Conservation (phyloP, 257 asterid species). For the Perilla frutescens region DNA sequence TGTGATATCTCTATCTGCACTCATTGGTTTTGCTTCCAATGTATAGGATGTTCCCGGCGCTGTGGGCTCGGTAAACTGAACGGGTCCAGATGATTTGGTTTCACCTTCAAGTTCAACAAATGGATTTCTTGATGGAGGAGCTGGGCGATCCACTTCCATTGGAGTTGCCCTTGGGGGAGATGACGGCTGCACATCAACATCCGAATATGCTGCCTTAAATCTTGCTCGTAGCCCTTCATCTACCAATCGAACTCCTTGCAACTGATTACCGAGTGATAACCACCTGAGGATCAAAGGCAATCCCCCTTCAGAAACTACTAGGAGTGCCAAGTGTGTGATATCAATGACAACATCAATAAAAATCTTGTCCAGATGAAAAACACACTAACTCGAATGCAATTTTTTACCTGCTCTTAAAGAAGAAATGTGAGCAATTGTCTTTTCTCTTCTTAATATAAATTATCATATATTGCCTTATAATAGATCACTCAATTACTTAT, state of each 20-base stretch:
- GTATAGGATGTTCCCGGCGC: slow-evolving; percentile 34
- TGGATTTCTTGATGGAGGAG: slow-evolving; percentile 50
- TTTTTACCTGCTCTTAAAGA: too few relatives aligned
- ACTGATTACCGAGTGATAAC: slow-evolving; percentile 93
- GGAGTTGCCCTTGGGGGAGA: slow-evolving; percentile 84
- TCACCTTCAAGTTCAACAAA: slow-evolving; percentile 51
- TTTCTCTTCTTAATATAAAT: too few relatives aligned
- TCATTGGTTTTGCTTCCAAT: slow-evolving; percentile 47
- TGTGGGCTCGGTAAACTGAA: slow-evolving; percentile 42
- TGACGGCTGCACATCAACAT: slow-evolving; percentile 92
- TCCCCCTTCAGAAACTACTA: slow-evolving; percentile 11
- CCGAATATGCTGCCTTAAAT: slow-evolving; percentile 94
- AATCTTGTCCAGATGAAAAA: neutral
- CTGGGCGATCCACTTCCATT: slow-evolving; percentile 69
- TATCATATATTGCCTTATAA: too few relatives aligned
- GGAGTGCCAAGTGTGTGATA: neutral
- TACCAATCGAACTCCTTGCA: slow-evolving; percentile 86
- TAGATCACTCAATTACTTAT: too few relatives aligned
- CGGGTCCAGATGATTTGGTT: slow-evolving; percentile 38
- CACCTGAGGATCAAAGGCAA: slow-evolving; percentile 59
- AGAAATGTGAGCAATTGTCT: too few relatives aligned
- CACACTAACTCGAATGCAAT: neutral
- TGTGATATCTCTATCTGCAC: slow-evolving; percentile 49
- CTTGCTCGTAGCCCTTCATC: slow-evolving; percentile 97
- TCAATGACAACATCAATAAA: too few relatives aligned